Conservation (phyloP, 2,329 filamentous ascomycete genomes). For the Aspergillus costaricaensis region DNA sequence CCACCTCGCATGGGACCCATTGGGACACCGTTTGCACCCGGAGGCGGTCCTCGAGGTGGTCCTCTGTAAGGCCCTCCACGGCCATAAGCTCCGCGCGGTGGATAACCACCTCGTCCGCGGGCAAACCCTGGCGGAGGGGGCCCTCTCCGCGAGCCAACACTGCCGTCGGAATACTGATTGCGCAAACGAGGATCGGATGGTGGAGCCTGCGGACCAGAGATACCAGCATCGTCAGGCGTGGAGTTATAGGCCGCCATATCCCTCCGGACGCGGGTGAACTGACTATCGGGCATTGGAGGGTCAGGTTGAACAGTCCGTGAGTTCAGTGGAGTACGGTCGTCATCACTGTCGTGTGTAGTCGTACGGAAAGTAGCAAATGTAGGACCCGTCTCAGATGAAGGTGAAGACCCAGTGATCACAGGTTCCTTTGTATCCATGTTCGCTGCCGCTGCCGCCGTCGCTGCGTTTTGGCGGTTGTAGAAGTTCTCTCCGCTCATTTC, state of each 20-base stretch:
- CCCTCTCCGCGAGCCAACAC: slow-evolving; percentile 47
- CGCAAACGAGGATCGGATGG: slow-evolving; percentile 48
- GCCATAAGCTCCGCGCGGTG: slow-evolving; percentile 48
- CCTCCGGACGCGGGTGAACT: slow-evolving; percentile 31
- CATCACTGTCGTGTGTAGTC: slow-evolving; percentile 37
- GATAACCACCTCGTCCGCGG: slow-evolving; percentile 59
- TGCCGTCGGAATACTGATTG: slow-evolving; percentile 51
- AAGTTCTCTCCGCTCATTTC: slow-evolving; percentile 97
- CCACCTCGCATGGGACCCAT: slow-evolving; percentile 38
- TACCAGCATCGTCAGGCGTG: slow-evolving; percentile 42
- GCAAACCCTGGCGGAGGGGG: slow-evolving; percentile 47
- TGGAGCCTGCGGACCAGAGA: slow-evolving; percentile 35
- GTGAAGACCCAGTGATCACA: slow-evolving; percentile 55
- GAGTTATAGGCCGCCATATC: slow-evolving; percentile 35
- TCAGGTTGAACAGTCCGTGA: slow-evolving; percentile 34
- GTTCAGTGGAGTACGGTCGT: slow-evolving; percentile 46
- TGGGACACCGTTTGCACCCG: slow-evolving; percentile 47
- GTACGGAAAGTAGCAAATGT: slow-evolving; percentile 50
- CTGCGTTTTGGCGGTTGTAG: slow-evolving; percentile 65
- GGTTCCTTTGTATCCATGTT: slow-evolving; percentile 59
- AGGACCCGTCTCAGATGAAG: slow-evolving; percentile 52
- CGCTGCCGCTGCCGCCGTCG: slow-evolving; percentile 35
- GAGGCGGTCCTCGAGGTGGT: slow-evolving; percentile 34
- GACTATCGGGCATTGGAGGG: slow-evolving; percentile 27
- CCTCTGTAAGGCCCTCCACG: slow-evolving; percentile 43